Evolutionary conservation across 1,284 basidiomycete genomes (phyloP), one percentile per base, ranked within the genome.

Genomic region (Boletus mariae): DNA sequence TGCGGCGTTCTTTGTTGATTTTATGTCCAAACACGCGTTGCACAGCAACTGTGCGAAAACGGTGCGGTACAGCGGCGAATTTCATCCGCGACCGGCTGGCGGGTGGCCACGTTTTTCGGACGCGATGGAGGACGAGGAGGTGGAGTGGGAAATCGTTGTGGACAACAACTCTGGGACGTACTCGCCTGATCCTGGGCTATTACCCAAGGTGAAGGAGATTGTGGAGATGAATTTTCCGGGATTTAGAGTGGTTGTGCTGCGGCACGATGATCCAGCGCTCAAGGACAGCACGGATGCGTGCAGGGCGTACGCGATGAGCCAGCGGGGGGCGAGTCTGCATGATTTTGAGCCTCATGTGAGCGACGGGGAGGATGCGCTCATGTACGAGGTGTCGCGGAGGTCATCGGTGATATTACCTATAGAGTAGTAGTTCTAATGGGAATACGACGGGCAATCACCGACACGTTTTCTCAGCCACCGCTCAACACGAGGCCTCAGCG

Each of bases 81-180:
- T 90, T 66, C 87, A 90, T 65, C 84, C 83, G n/a, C 76, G 87
- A 8, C 87, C 87, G 1, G 71, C 69, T 42, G 80, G 84, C 29
- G 86, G 85, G 0, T 90, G 87, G 87, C 75, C 72, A 46, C 69
- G 65, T 49, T 87, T 89, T 71, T 70, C 61, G 45, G 85, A 87
- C 58, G 70, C 68, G 32, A 75, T 63, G 1, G 62, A 66, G 1
- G 87, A 88, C 61, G 73, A 75, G 3, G 68, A 75, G 5, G 79
- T 83, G 40, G 62, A 74, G 37, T 90, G 87, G 87, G 85, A 90
- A 67, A 65, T 90, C 41, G 83, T 88, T 49, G 78, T 90, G 61
- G 87, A 90, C 66, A 90, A 90, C 62, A 87, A 88, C 64, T 85
- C 82, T 56, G 87, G 87, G 37, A 90, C 86, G 47, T 89, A 89